A percentile compares a stretch with the other conserved stretches of the same genome.
Conservation (phyloP, 2,329 filamentous ascomycete species). For the Ascochyta viciae-villosae region DNA sequence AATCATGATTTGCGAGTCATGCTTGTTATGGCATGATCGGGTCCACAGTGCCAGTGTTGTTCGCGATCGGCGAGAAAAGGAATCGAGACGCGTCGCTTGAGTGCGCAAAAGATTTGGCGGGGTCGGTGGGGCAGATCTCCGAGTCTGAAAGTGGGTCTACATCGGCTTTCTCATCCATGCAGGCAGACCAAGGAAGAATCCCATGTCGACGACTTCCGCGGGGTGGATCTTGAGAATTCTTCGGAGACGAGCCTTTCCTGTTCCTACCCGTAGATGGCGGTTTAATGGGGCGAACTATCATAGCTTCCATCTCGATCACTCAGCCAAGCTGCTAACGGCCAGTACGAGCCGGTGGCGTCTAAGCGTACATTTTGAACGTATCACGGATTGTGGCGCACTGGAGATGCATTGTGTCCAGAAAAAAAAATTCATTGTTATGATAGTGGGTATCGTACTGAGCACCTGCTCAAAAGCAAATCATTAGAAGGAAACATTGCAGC, state of each 20-base stretch:
- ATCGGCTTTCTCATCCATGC: neutral
- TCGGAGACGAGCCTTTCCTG: constrained; percentile 1
- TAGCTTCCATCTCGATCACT: neutral
- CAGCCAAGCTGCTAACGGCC: neutral
- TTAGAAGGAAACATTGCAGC: neutral
- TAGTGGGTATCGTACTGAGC: constrained; percentile 13
- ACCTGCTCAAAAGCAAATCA: constrained; percentile 3
- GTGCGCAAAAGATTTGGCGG: constrained; percentile 1
- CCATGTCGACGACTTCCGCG: neutral
- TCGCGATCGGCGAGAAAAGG: neutral
- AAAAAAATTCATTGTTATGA: neutral
- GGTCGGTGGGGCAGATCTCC: constrained; percentile 8
- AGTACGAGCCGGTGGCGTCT: neutral
- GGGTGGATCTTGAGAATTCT: neutral
- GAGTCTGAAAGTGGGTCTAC: neutral
- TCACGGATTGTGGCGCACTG: neutral
- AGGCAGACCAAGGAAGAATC: neutral
- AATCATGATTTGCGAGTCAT: constrained; percentile 8
- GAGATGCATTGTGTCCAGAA: too few relatives aligned
- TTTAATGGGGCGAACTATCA: neutral
- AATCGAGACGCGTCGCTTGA: neutral
- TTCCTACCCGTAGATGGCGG: neutral
- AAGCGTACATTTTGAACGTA: neutral
- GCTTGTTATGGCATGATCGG: neutral
- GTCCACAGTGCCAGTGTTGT: neutral